These are phyloP conservation scores for Flaveria trinervia DNA, from an alignment of 129 eudicot species.

Conservation along the genomic window DNA sequence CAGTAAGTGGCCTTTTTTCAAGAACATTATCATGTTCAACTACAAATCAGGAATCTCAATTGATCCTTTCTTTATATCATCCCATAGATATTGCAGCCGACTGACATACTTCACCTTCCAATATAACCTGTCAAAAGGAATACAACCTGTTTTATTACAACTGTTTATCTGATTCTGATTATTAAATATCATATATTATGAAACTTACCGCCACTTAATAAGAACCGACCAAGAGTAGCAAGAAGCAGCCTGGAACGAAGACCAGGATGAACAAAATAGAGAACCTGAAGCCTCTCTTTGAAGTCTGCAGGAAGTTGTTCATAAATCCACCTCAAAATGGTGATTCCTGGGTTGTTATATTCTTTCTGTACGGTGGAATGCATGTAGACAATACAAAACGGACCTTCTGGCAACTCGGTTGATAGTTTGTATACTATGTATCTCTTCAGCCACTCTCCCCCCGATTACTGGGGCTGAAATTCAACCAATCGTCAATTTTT, in stretches of 20 bases:
- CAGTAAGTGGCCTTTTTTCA: conserved; percentile 89
- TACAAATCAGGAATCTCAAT: conserved; percentile 90
- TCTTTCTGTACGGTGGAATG: conserved; percentile 80
- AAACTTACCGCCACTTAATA: conserved; percentile 79
- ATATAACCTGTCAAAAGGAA: conserved; percentile 53
- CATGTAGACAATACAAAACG: conserved; percentile 80
- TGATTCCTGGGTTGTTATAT: conserved; percentile 86
- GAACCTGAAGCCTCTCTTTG: conserved; percentile 84
- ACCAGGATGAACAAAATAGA: conserved; percentile 96
- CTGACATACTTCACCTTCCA: conserved; percentile 93
- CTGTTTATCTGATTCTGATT: not conserved
- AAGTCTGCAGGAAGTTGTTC: conserved; percentile 80
- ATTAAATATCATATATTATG: not conserved
- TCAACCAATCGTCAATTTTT: not conserved
- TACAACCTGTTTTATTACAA: not conserved
- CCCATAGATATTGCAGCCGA: conserved; percentile 96
- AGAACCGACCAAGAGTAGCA: conserved; percentile 88
- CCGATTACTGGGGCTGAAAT: conserved; percentile 62
- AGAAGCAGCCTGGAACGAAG: conserved; percentile 81
- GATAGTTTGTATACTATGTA: conserved; percentile 68
- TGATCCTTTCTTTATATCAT: conserved; percentile 82
- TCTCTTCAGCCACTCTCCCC: conserved; percentile 77
- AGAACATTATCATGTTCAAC: conserved; percentile 67
- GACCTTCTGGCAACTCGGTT: conserved; percentile 80
- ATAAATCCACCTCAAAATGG: conserved; percentile 87